These are phyloP conservation scores for Noccaea bulbosa DNA, from an alignment of 345 rosid genomes.

Conservation along the genomic window DNA sequence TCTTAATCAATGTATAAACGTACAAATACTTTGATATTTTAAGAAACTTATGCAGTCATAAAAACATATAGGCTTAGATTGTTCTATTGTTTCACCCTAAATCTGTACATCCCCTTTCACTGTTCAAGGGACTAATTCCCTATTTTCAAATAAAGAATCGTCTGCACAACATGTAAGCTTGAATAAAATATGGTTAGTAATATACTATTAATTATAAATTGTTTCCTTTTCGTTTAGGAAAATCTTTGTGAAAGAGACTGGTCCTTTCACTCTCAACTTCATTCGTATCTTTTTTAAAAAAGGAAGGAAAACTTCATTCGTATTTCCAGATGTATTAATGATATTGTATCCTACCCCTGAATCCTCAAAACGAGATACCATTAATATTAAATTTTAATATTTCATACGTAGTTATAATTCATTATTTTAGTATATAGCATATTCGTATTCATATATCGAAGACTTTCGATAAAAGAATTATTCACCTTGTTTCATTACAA, in stretches of 20 bases:
- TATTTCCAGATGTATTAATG: conserved; percentile 22
- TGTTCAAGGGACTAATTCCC: conserved; percentile 15
- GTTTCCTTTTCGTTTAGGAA: conserved; percentile 20
- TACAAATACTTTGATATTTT: not conserved
- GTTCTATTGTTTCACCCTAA: not conserved
- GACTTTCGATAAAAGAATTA: not conserved
- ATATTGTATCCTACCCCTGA: conserved; percentile 16
- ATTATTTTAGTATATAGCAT: conserved; percentile 24
- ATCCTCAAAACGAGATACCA: conserved; percentile 37
- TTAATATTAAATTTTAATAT: not conserved
- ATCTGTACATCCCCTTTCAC: conserved; percentile 11
- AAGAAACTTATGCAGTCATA: not conserved
- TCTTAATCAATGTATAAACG: not conserved
- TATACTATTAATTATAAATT: conserved; percentile 2
- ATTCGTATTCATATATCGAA: conserved; percentile 3
- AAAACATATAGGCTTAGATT: not conserved
- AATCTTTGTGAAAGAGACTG: conserved; percentile 40
- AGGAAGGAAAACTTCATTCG: not conserved
- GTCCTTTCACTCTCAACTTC: conserved; percentile 35
- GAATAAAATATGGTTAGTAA: conserved; percentile 16
- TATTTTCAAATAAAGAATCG: not conserved
- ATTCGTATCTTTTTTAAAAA: not conserved
- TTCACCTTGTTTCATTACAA: conserved; percentile 10
- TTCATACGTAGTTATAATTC: not conserved
- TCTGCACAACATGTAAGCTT: conserved; percentile 18